phyloP scores from a whole-genome alignment of 306 rosid genomes.

The Carpinus fangiana region DNA sequence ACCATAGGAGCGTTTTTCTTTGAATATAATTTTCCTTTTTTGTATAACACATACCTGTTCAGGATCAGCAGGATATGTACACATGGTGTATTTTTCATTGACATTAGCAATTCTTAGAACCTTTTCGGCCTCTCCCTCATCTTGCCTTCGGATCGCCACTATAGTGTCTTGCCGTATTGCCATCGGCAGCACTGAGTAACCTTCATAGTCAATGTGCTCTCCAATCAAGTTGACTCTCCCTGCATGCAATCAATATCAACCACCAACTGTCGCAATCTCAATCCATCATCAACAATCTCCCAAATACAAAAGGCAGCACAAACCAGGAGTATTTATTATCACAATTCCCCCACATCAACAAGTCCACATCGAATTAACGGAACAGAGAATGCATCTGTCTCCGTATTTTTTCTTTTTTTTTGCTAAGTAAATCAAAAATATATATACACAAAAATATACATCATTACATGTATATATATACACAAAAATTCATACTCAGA shows the following conservation, averaged over 20 bases:
- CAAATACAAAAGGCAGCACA: background rate
- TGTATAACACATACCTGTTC: constrained; percentile 49
- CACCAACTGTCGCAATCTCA: background rate
- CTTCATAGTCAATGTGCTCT: constrained; percentile 94
- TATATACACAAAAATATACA: too few species aligned
- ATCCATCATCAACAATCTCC: background rate
- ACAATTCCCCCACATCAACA: background rate
- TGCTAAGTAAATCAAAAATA: too few species aligned
- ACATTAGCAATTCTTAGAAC: constrained; percentile 75
- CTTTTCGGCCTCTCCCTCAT: constrained; percentile 36
- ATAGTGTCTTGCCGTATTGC: constrained; percentile 95
- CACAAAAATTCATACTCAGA: background rate
- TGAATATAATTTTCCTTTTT: too few species aligned
- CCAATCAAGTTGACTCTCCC: constrained; percentile 99
- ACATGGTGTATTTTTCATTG: constrained; percentile 63
- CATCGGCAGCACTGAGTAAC: constrained; percentile 98
- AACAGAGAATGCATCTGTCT: background rate
- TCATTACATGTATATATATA: background rate
- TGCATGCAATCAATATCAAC: constrained; percentile 28
- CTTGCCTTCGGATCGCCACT: constrained; percentile 65
- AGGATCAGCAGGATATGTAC: constrained; percentile 90
- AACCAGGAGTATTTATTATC: background rate
- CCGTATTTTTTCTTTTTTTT: too few species aligned
- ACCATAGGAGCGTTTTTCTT: too few species aligned
- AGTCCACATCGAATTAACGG: background rate